Percentiles rank a stretch among this genome's conserved stretches.
Conservation (phyloP, 1,284 basidiomycete genomes). For the Ustilago tritici region DNA sequence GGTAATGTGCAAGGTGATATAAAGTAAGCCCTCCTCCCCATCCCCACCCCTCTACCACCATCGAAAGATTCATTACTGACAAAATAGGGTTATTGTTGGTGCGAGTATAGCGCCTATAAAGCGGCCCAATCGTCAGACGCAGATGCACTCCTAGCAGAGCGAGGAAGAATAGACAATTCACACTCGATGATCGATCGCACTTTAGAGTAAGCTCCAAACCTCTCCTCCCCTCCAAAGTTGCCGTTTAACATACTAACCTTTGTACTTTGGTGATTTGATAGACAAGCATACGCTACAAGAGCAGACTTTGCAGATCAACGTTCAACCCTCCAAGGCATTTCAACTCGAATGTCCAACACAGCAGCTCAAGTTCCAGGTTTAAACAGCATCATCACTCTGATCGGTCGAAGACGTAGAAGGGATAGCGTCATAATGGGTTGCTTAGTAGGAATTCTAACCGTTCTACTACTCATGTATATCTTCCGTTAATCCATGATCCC, state of each 20-base stretch:
- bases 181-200: conserved; percentile 95
- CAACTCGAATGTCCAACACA: conserved; percentile 78
- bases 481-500: conserved; percentile 20
- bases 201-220: conserved; percentile 75
- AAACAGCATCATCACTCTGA: conserved; percentile 90
- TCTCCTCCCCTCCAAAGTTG: not conserved
- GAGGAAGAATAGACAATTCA: conserved; percentile 87
- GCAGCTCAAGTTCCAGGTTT: conserved; percentile 90
- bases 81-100: not conserved
- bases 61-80: not conserved
- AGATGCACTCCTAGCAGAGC: conserved; percentile 87
- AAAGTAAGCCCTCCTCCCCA: conserved; percentile 75
- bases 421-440: conserved; percentile 91
- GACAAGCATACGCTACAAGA: conserved; percentile 98
- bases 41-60: not conserved
- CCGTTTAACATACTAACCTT: not conserved
- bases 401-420: conserved; percentile 86
- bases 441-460: conserved; percentile 84
- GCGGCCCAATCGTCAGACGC: conserved; percentile 78
- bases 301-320: conserved; percentile 91
- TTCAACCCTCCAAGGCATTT: conserved; percentile 79
- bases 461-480: conserved; percentile 81
- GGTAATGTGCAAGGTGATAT: conserved; percentile 95
- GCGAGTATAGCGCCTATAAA: conserved; percentile 76
- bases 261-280: conserved; percentile 67